Evolutionary conservation across 768 basidiomycete species (phyloP), one percentile per base, ranked within the genome.

Genomic region (Agrocybe chaxingu): DNA sequence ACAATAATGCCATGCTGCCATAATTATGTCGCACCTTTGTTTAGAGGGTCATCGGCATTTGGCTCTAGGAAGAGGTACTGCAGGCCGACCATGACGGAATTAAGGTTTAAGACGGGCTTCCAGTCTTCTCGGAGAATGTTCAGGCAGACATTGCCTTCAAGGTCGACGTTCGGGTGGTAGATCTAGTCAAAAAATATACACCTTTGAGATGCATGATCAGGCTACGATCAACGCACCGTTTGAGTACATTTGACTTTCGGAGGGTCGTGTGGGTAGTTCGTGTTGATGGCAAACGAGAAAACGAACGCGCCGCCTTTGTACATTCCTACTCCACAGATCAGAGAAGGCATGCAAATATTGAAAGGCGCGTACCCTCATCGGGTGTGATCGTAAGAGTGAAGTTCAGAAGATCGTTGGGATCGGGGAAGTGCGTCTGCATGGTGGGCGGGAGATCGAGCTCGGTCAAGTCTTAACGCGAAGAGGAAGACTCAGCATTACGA

Each of bases 81-180:
- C 50, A 99, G 70, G 33, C 97, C 97, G 52, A 98, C 92, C 92
- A 98, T 96, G 56, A 99, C 92, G 30, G 95, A 92, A 66, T 94
- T 98, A 46, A 99, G 77, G 69, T 98, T 98, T 39, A 99, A 76
- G 3, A 99, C 97, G 4, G 97, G 97, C 65, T 99, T 99, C 97
- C 97, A 99, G 72, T 99, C 97, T 75, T 99, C 97, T 66, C 97
- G 84, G 51, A 98, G 80, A 66, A 98, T 98, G 71, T 98, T 98
- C 60, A 99, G 69, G 75, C 97, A 99, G 41, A 99, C 96, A 59
- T 98, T 98, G 40, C 97, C 97, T 65, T 98, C 93, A 34, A 97
- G 80, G 68, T 99, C 97, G 46, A 99, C 87, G 63, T 99, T 99
- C 0, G 97, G 97, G 66, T 99, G 97, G 68, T 99, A 99, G 64